Base-by-base conservation (phyloP, 116 monocot species). In the Papilionanthe hybrid region DNA sequence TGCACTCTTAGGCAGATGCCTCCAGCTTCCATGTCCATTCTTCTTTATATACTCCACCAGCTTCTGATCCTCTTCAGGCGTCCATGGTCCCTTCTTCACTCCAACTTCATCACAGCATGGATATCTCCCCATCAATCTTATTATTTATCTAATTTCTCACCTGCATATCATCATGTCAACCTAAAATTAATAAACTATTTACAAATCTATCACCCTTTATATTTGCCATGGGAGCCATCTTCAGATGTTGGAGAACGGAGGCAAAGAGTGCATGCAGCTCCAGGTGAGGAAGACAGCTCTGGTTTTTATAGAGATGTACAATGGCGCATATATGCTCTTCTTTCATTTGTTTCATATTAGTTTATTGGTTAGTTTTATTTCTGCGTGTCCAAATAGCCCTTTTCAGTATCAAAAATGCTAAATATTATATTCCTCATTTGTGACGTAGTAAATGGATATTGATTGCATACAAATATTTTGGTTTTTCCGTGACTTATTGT, bases 11-110 rank as follows among this genome's bases (percentile, higher is more conserved):
- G 89, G 86, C 12, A 89, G 78, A 25, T 73, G 58, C 6, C 77
- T 72, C 89, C 89, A 89, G 76, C 68, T 89, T 2, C 89, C 83
- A 10, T 67, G 42, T 11, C 86, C 89, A 7, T 83, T 60, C 77
- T 71, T 60, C 30, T 81, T 63, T 25, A 89, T 81, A 68, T 79
- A 86, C 8, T 81, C 83, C 55, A 74, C 63, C 1, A 89, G 82
- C 76, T 79, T 82, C 79, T 82, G 55, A 32, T 89, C 89, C 84
- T 89, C 89, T 63, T 89, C 89, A 25, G 75, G 32, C 15, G 82
- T 83, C 89, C 89, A 89, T 15, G 89, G 82, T 19, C 89, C 89
- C 75, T 78, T 83, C 81, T 86, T 86, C 75, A 83, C 53, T 12
- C 72, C 78, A 5, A 32, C 69, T 72, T 69, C 81, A 5, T 86